Evolutionary conservation across 139 green algal species (phyloP), one percentile per base, ranked within the genome.

Genomic region (Coelastrella sp.): DNA sequence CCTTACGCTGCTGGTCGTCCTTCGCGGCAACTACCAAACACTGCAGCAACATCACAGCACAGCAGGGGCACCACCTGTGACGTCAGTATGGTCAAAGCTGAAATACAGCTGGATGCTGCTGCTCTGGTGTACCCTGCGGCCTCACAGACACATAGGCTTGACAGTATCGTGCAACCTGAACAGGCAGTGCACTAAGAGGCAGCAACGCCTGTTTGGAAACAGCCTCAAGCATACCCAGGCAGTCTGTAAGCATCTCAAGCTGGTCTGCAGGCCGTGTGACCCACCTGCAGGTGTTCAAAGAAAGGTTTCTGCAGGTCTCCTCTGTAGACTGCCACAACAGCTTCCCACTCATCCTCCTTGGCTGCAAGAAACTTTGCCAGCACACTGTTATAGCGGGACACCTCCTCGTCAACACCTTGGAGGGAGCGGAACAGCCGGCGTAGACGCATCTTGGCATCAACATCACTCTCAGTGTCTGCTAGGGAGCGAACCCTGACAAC

Each of bases 261-360:
- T 7, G 32, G 32, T 47, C 64, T 73, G 64, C 64, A 20, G 64
- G 32, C 32, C 32, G 32, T 47, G 32, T 47, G 32, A 47, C 58
- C 6, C 32, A 92, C 92, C 92, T 94, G 90, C 86, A 94, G 88
- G 82, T 95, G 94, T 81, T 96, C 94, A 76, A 96, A 96, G 81
- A 95, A 96, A 19, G 88, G 87, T 61, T 86, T 85, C 87, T 91
- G 93, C 77, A 95, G 91, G 89, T 95, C 93, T 0, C 90, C 92
- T 5, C 93, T 84, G 87, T 94, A 93, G 8, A 86, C 64, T 0
- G 94, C 88, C 76, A 95, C 92, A 7, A 96, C 88, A 3, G 94
- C 92, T 59, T 95, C 92, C 94, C 94, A 96, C 91, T 96, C 92
- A 57, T 95, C 94, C 59, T 94, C 84, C n/a, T 88, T 87, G 20